Base-by-base conservation (phyloP, 345 rosid species). In the Corymbia maculata region DNA sequence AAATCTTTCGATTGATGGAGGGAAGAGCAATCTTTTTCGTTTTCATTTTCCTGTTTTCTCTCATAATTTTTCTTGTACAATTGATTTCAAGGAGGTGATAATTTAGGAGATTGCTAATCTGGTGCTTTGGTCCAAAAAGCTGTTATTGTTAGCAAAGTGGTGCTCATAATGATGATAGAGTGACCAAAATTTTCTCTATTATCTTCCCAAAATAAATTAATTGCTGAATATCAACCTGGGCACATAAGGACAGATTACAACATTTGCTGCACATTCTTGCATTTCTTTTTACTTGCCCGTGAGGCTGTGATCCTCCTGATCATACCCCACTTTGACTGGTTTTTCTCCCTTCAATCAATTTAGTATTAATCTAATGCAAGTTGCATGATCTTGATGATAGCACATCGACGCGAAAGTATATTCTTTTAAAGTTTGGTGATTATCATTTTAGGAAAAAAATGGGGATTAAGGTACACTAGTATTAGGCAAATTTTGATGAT, bases 61-160 rank as follows among this genome's bases (percentile, higher is more conserved):
- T 75, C 84, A 75, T 75, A 42, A 75, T 75, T 19, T 75, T 75
- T 42, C 84, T 55, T 86, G 87, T 90, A 88, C 49, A 87, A 45
- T 51, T 59, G 32, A 87, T 92, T 87, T 90, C 90, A 68, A 84
- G 85, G 42, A 42, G 89, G 86, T 85, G 90, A 88, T 89, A 59
- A 88, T 52, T 80, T 57, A 86, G 88, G 89, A 85, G 87, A 86
- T 88, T 90, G 75, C 7, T 84, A 89, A 9, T 87, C 52, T 49
- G 32, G 55, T 85, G 61, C 12, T 16, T n/a, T 53, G 87, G 66
- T 85, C 61, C 87, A 85, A 52, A 85, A 32, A 32, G 64, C 45
- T 36, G 16, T 30, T 85, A 45, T 52, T 52, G 45, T 85, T 52
- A 13, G 14, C 47, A 36, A 15, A 32, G 87, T 52, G 87, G 87